Evolutionary conservation across 768 basidiomycete species (phyloP), one percentile per base, ranked within the genome.

Genomic region (Phaeolepiota aurea): DNA sequence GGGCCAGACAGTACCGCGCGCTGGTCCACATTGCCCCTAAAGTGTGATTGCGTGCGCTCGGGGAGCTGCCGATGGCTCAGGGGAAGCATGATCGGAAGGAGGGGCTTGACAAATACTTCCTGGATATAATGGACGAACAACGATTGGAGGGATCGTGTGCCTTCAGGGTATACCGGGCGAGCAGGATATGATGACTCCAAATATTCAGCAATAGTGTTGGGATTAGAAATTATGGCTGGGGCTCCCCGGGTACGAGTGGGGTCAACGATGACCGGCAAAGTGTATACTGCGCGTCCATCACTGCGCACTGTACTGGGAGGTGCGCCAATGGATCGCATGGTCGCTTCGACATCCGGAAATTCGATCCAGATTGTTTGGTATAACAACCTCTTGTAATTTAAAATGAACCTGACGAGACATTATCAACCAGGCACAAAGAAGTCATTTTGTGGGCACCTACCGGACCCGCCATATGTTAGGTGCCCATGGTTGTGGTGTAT

Each of bases 381-480:
- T 0, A 68, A 74, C 4, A 88, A 69, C 3, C 78, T 71, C 52
- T 87, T 87, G 53, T 74, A 86, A 53, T 87, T 87, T n/a, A 87
- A 63, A 32, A 85, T 76, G 38, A 85, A 74, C 35, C 83, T 85
- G 22, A 39, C 21, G 38, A 14, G 19, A 30, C 31, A 32, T 41
- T 16, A n/a, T n/a, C n/a, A n/a, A n/a, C n/a, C n/a, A n/a, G n/a
- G n/a, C 19, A 30, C 23, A 3, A 38, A 19, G 10, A 28, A 30
- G 16, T 21, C 12, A 47, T 16, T 32, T 32, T 20, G 23, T 11
- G 9, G 30, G 25, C 12, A 41, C 63, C 21, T 39, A 78, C 82
- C 84, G 65, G 46, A 87, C 72, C 32, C 80, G 69, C 83, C 83
- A 86, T 20, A 81, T 69, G 46, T 82, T 82, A 20, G 84, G 84